phyloP scores from a whole-genome alignment of 1,284 basidiomycete genomes.

The Neolentinus lepideus region DNA sequence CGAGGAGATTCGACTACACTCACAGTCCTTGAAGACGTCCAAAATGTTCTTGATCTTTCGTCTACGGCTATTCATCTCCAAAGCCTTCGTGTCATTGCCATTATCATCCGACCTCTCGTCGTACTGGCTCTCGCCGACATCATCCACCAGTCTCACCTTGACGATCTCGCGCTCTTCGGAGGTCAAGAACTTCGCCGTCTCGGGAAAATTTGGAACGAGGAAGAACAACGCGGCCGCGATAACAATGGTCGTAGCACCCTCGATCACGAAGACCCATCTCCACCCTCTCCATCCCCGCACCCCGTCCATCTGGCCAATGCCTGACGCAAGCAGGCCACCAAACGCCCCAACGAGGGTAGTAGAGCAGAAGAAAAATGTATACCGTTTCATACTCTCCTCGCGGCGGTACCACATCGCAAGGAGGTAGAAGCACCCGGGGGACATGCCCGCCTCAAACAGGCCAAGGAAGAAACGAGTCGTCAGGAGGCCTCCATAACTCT shows the following conservation, averaged over 20 bases:
- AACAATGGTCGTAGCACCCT: constrained; percentile 28
- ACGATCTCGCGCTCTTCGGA: constrained; percentile 23
- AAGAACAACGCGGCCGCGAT: constrained; percentile 24
- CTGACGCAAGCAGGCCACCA: constrained; percentile 26
- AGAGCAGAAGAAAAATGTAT: constrained; percentile 29
- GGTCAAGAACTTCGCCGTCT: constrained; percentile 20
- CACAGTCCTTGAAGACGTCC: constrained; percentile 15
- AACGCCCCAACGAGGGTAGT: constrained; percentile 25
- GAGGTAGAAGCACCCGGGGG: constrained; percentile 23
- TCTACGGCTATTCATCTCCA: background rate
- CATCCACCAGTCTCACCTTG: constrained; percentile 20
- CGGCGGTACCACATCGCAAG: constrained; percentile 30
- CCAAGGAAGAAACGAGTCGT: constrained; percentile 33
- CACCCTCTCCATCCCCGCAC: constrained; percentile 22
- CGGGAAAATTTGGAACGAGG: constrained; percentile 23
- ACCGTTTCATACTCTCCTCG: constrained; percentile 28
- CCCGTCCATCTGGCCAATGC: constrained; percentile 28
- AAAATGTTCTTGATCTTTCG: background rate
- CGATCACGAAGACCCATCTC: constrained; percentile 35
- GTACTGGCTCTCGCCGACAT: constrained; percentile 18
- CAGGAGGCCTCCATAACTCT: constrained; percentile 26
- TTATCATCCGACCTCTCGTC: constrained; percentile 4
- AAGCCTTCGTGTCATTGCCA: constrained; percentile 9
- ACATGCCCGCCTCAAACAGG: constrained; percentile 9
- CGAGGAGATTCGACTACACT: constrained; percentile 1